phyloP scores from a whole-genome alignment of 2,329 filamentous ascomycete genomes.

The Colletotrichum noveboracense region DNA sequence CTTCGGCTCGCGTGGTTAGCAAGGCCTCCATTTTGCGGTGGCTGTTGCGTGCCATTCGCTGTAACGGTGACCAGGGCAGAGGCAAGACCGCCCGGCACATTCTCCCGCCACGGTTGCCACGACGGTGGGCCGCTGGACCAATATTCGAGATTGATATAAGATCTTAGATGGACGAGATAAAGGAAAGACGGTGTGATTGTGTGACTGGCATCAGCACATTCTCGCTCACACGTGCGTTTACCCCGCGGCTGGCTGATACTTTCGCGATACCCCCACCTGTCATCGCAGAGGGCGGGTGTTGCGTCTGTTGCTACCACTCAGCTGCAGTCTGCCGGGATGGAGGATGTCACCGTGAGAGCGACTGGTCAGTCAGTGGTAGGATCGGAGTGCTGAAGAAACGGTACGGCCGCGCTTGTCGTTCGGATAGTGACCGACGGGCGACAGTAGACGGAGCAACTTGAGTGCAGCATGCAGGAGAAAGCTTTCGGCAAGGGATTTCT shows the following conservation, averaged over 20 bases:
- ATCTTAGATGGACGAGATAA: background rate
- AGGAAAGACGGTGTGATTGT: constrained; percentile 1
- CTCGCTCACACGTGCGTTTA: background rate
- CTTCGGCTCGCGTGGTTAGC: background rate
- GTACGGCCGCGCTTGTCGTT: background rate
- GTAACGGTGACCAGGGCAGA: background rate
- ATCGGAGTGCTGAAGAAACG: background rate
- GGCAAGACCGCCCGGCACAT: background rate
- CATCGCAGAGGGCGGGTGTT: background rate
- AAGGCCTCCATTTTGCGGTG: background rate
- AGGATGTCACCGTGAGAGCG: background rate
- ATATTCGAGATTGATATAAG: background rate
- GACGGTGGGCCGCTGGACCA: background rate
- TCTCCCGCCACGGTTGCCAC: background rate
- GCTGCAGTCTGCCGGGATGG: background rate
- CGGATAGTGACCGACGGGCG: background rate
- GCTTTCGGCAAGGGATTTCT: background rate
- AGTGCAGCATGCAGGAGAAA: background rate
- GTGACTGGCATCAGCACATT: background rate
- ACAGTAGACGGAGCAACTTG: background rate
- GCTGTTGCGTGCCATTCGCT: background rate
- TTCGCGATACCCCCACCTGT: background rate
- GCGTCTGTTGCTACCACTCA: background rate
- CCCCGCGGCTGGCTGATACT: background rate
- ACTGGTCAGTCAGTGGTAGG: background rate